Percentiles rank a stretch among this genome's conserved stretches.
Conservation (phyloP, 2,329 filamentous ascomycete genomes). For the Elsinoe fawcettii region DNA sequence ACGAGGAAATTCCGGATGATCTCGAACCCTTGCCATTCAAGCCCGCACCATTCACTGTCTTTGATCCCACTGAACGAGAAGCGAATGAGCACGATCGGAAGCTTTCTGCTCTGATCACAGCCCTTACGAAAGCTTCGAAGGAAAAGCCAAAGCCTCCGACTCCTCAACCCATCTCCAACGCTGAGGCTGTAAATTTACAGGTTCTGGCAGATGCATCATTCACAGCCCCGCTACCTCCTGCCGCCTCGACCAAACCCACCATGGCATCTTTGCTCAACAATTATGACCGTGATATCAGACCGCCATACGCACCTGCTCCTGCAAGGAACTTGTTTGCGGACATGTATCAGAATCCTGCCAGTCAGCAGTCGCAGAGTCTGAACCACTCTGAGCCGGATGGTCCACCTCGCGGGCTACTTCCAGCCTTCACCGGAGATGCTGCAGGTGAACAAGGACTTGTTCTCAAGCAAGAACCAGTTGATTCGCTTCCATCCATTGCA, state of each 20-base stretch:
- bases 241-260: neutral
- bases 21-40: constrained; percentile 14
- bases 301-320: neutral
- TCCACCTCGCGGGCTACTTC: neutral
- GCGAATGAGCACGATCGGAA: constrained; percentile 34
- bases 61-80: constrained; percentile 35
- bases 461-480: neutral
- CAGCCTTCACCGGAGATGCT: neutral
- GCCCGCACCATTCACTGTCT: constrained; percentile 33
- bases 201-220: constrained; percentile 31
- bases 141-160: constrained; percentile 19
- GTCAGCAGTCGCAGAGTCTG: neutral
- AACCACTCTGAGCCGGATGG: neutral
- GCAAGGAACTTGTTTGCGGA: neutral
- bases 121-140: constrained; percentile 30
- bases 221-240: constrained; percentile 16
- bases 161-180: constrained; percentile 32
- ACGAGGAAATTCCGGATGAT: constrained; percentile 15
- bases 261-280: constrained; percentile 12
- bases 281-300: neutral
- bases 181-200: constrained; percentile 35
- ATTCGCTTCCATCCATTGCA: neutral
- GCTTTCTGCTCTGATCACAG: constrained; percentile 27
- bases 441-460: neutral
- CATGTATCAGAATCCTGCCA: neutral